phyloP scores from a whole-genome alignment of 2,329 filamentous ascomycete genomes.

The Colletotrichum ledebouriae region DNA sequence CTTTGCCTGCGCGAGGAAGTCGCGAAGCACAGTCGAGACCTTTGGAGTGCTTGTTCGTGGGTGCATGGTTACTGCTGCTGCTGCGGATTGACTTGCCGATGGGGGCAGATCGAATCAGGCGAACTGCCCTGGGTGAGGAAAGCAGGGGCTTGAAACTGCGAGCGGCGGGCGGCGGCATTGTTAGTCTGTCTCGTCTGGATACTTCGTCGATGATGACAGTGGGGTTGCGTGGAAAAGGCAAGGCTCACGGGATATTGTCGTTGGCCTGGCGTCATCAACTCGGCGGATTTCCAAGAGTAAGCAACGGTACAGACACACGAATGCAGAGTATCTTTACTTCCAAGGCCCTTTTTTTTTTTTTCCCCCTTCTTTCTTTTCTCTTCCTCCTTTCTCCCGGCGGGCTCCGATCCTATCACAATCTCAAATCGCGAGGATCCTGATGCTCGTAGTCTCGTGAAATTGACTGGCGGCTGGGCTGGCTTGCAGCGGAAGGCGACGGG shows the following conservation, averaged over 20 bases:
- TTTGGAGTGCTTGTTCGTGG: slow-evolving; percentile 41
- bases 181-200: not conserved
- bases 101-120: not conserved
- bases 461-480: not conserved
- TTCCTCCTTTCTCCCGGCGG: not conserved
- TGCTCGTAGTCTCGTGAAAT: slow-evolving; percentile 5
- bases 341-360: not conserved
- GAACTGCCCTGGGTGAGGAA: not conserved
- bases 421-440: slow-evolving; percentile 10
- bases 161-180: slow-evolving; percentile 20
- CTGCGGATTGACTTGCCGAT: not conserved
- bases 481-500: slow-evolving; percentile 16
- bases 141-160: not conserved
- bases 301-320: not conserved
- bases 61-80: slow-evolving; percentile 33
- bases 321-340: not conserved
- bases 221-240: slow-evolving; percentile 7
- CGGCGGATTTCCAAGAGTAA: not conserved
- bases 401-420: slow-evolving; percentile 12
- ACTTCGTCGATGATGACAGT: not conserved
- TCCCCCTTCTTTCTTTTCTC: slow-evolving; percentile 1
- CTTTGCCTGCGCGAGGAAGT: slow-evolving; percentile 36
- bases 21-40: slow-evolving; percentile 35
- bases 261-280: slow-evolving; percentile 34
- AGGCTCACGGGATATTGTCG: slow-evolving; percentile 26